Base-by-base conservation (phyloP, 345 rosid genomes). In the Fremontodendron californicum region DNA sequence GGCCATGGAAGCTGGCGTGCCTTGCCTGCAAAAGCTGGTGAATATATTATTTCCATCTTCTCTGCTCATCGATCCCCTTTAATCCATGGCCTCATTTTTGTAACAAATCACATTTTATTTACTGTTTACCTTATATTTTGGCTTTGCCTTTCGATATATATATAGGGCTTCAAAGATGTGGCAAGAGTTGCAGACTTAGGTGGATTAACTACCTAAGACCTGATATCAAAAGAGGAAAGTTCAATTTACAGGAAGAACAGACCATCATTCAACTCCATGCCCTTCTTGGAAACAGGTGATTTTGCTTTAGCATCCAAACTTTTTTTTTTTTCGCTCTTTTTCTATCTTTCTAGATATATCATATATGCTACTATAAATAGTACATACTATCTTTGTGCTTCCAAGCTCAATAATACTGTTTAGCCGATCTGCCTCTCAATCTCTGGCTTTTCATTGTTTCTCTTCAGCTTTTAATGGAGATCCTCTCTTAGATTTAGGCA, bases 161-260 rank as follows among this genome's bases (percentile, higher is more conserved):
- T 73, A 15, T 23, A 89, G 92, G 90, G 18, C 87, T 89, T 71
- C 85, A 89, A 58, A 82, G 92, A 81, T 89, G 92, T n/a, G 92
- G 92, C 18, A 89, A 89, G 78, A 89, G 92, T 46, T 87, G 92
- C 66, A 81, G 92, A 62, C 81, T 89, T n/a, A 74, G 92, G 78
- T 89, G 92, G 92, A 89, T 86, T 29, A 89, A 89, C 73, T 89
- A 89, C 80, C 77, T 89, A 2, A 82, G 90, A 48, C 89, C 92
- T 7, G 87, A 89, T 61, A 89, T 89, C 43, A 89, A 87, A 76
- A 87, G 92, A 79, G 92, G 90, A 21, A 84, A 87, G 57, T 89
- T 89, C 82, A 85, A 78, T 55, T 51, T 85, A 76, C 89, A 83
- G 64, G 92, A 89, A 80, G 92, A 89, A 35, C 86, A 87, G 55